Evolutionary conservation across 2,329 filamentous ascomycete species (phyloP).

Genomic region (Alternaria angustiovoidea): DNA sequence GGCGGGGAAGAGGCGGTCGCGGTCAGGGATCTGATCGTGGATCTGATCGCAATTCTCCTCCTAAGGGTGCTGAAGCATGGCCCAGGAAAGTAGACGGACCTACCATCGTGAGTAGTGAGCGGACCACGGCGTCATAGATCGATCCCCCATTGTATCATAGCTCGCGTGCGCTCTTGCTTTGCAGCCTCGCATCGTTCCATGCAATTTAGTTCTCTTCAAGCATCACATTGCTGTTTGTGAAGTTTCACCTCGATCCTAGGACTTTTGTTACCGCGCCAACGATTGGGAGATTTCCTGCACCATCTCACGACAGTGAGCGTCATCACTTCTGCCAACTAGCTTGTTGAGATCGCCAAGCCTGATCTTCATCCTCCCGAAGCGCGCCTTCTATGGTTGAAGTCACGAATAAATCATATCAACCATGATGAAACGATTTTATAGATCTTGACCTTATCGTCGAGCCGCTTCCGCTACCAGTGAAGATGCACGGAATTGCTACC

Average conservation of each 20-base stretch:
- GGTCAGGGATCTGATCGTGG: conserved; percentile 6
- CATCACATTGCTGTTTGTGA: neutral
- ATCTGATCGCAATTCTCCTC: conserved; percentile 16
- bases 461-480: too few species aligned
- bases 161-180: conserved; percentile 4
- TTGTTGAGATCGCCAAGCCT: neutral
- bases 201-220: neutral
- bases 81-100: conserved; percentile 19
- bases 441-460: neutral
- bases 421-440: neutral
- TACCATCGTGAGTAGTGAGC: conserved; percentile 25
- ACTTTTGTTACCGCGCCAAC: neutral
- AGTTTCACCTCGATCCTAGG: neutral
- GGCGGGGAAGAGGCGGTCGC: conserved; percentile 25
- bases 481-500: too few species aligned
- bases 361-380: neutral
- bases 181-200: conserved; percentile 2
- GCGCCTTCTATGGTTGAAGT: neutral
- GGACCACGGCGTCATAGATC: neutral
- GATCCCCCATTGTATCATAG: neutral
- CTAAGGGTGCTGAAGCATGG: conserved; percentile 15
- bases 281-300: neutral
- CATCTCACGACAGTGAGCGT: neutral
- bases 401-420: neutral
- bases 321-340: neutral